These are phyloP conservation scores for Malassezia furfur DNA, from an alignment of 1,284 basidiomycete genomes.

Conservation along the genomic window DNA sequence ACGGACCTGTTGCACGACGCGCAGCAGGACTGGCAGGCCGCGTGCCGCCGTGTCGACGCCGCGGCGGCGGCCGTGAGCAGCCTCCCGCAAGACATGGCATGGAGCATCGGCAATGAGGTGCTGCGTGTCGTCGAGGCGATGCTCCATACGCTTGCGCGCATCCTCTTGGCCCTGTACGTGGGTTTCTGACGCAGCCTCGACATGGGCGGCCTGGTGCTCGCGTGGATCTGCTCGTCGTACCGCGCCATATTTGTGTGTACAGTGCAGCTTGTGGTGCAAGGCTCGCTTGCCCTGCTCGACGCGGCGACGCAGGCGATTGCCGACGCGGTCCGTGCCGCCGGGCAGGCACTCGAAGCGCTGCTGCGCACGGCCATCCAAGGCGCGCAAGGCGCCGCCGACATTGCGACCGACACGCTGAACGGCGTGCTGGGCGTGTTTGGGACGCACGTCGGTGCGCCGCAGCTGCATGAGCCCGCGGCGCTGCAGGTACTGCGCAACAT, in stretches of 20 bases:
- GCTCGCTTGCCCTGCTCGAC: constrained; percentile 6
- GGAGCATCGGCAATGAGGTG: neutral
- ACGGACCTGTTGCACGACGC: neutral
- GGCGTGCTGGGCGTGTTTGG: constrained; percentile 8
- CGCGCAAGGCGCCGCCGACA: constrained; percentile 5
- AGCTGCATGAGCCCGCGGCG: constrained; percentile 4
- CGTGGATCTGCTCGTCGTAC: constrained; percentile 3
- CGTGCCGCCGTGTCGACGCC: neutral
- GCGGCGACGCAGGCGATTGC: constrained; percentile 8
- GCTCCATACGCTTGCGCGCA: neutral
- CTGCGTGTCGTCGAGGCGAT: neutral
- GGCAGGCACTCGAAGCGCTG: constrained; percentile 2
- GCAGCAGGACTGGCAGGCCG: neutral
- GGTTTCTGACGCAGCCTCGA: neutral
- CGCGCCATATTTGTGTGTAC: constrained; percentile 10
- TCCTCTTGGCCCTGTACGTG: neutral
- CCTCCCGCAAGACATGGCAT: neutral
- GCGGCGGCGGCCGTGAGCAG: neutral
- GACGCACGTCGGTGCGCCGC: neutral
- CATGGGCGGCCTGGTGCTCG: neutral
- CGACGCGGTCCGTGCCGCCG: constrained; percentile 4
- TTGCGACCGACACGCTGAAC: constrained; percentile 5
- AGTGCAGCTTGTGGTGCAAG: constrained; percentile 10
- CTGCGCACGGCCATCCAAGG: neutral
- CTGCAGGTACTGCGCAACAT: constrained; percentile 12